Conservation (phyloP, 2,329 filamentous ascomycete genomes). For the Pleomassaria siparia region DNA sequence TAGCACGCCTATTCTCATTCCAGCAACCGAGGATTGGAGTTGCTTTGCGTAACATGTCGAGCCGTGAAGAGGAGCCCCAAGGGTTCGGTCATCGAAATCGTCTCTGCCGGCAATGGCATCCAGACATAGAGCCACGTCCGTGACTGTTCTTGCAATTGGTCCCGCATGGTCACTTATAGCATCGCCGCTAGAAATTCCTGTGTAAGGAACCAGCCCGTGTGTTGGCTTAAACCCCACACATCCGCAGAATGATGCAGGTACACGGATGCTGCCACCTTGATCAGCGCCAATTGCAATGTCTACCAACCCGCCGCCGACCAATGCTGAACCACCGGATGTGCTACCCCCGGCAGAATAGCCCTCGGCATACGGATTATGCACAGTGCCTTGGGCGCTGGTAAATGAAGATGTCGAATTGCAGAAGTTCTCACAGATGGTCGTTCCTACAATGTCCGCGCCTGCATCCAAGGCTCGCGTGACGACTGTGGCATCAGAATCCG, state of each 20-base stretch:
- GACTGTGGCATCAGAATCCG: slow-evolving; percentile 29
- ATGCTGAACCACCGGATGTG: slow-evolving; percentile 50
- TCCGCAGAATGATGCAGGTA: slow-evolving; percentile 44
- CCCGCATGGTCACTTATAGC: slow-evolving; percentile 55
- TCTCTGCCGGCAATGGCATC: slow-evolving; percentile 52
- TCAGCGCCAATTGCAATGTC: slow-evolving; percentile 53
- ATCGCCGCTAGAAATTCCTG: slow-evolving; percentile 52
- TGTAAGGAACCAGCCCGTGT: slow-evolving; percentile 55
- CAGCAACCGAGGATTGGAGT: slow-evolving; percentile 18
- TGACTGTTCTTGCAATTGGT: slow-evolving; percentile 48
- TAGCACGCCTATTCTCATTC: slow-evolving; percentile 33
- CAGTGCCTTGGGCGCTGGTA: slow-evolving; percentile 43
- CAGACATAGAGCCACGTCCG: slow-evolving; percentile 48
- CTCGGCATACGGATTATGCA: slow-evolving; percentile 49
- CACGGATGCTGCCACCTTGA: slow-evolving; percentile 51
- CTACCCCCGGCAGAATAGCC: slow-evolving; percentile 56
- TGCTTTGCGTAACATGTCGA: slow-evolving; percentile 30
- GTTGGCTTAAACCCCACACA: slow-evolving; percentile 55
- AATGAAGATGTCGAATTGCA: slow-evolving; percentile 32
- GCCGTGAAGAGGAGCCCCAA: slow-evolving; percentile 29
- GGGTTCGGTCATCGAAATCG: slow-evolving; percentile 48
- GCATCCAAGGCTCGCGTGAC: slow-evolving; percentile 31
- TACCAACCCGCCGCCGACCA: slow-evolving; percentile 48
- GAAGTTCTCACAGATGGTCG: slow-evolving; percentile 36
- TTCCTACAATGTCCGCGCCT: slow-evolving; percentile 28